Evolutionary conservation across 2,329 filamentous ascomycete genomes (phyloP).

Genomic region (Talaromyces sp.): DNA sequence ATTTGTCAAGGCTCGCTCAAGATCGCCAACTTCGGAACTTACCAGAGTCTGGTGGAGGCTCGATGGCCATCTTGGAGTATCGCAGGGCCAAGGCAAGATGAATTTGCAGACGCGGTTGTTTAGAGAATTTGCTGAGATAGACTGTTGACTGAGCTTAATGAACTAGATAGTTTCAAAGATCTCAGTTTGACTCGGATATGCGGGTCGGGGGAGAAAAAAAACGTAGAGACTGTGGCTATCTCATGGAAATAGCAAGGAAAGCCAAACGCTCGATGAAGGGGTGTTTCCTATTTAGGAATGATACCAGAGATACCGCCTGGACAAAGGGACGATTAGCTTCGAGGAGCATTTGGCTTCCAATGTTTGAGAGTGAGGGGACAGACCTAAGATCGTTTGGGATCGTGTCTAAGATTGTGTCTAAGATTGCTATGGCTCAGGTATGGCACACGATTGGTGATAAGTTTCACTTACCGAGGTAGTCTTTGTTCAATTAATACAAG

Average conservation of each 20-base stretch:
- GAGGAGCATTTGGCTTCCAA: not conserved
- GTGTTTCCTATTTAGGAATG: not conserved
- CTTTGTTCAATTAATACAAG: too few relatives aligned
- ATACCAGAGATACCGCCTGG: not conserved
- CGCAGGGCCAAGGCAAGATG: not conserved
- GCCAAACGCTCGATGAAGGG: not conserved
- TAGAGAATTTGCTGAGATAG: not conserved
- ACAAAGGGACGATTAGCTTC: not conserved
- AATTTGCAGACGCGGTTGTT: not conserved
- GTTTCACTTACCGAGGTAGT: too few relatives aligned
- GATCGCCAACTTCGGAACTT: not conserved
- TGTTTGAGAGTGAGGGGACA: too few relatives aligned
- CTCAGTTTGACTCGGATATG: not conserved
- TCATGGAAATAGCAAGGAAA: not conserved
- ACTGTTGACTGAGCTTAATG: not conserved
- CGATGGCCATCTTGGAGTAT: not conserved
- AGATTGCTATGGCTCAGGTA: not conserved
- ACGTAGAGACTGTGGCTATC: not conserved
- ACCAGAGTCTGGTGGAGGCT: not conserved
- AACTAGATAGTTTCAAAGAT: not conserved
- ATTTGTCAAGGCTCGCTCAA: not conserved
- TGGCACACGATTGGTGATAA: not conserved
- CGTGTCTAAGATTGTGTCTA: conserved; percentile 19
- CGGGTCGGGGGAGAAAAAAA: not conserved
- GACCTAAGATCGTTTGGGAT: too few relatives aligned